Base-by-base conservation (phyloP, 108 stramenopile species). In the Fistulifera solaris region DNA sequence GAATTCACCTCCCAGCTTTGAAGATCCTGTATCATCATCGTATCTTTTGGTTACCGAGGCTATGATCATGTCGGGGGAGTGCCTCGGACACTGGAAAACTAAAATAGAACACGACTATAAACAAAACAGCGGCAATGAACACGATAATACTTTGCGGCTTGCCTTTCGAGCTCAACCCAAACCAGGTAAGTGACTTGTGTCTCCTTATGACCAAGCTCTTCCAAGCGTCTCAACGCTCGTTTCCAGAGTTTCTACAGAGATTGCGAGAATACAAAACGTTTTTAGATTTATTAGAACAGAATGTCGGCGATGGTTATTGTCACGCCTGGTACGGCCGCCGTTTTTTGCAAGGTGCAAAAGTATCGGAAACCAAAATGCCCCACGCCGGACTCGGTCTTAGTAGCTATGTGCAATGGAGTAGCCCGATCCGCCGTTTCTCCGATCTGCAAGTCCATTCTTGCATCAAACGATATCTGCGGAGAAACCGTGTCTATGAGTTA, bases 21-120 rank as follows among this genome's bases (percentile, higher is more conserved):
- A 35, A 35, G 42, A 43, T 12, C 18, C 23, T 25, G 70, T 80
- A 21, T 89, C 87, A 1, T 67, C 76, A 6, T 58, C 87, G 8
- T 67, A 56, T 59, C 39, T 81, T 48, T 63, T 82, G 38, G 80
- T 82, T 5, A 86, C 82, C 41, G 89, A 90, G 57, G 76, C 84
- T 70, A 90, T 90, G 89, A 90, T 90, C 52, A 28, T 86, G 39
- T 77, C 89, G n/a, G 84, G 83, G 22, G 89, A 90, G 53, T 80
- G 81, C 13, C 73, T 90, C 38, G 85, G 80, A 17, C 79, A 75
- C 47, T 86, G 80, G 81, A 71, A 80, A 47, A 18, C 49, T 19
- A 51, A 51, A 23, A 11, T 66, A 7, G 71, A 70, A 49, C 21
- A 68, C 28, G 58, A 66, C 28, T 40, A 48, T 26, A 26, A 52